Evolutionary conservation across 2,329 filamentous ascomycete species (phyloP).

Genomic region (Xylaria sp.): DNA sequence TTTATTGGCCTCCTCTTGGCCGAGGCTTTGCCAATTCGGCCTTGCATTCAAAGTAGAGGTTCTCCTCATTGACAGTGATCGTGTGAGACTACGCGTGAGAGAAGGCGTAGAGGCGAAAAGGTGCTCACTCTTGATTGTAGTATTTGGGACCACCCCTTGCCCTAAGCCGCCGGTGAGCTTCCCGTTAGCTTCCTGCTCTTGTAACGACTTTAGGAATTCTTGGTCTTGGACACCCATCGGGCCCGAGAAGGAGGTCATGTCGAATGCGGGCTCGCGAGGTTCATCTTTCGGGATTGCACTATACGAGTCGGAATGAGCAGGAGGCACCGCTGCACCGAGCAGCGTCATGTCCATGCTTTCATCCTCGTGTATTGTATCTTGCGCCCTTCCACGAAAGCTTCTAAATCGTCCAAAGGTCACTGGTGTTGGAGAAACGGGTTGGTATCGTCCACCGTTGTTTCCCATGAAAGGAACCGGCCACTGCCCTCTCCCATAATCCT

Average conservation of each 20-base stretch:
- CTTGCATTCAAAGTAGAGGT: constrained; percentile 34
- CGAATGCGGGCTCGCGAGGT: constrained; percentile 46
- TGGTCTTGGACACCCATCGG: constrained; percentile 52
- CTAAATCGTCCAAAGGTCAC: constrained; percentile 32
- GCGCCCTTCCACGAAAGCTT: constrained; percentile 33
- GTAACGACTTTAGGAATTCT: constrained; percentile 51
- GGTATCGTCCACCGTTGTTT: constrained; percentile 33
- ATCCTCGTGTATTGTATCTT: constrained; percentile 41
- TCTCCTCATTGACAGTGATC: constrained; percentile 49
- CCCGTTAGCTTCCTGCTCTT: constrained; percentile 60
- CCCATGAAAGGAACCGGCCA: constrained; percentile 35
- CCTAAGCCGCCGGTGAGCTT: constrained; percentile 64
- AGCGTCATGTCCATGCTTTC: constrained; percentile 43
- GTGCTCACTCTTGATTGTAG: constrained; percentile 56
- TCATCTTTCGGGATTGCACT: constrained; percentile 36
- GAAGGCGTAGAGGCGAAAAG: constrained; percentile 49
- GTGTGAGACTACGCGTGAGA: constrained; percentile 45
- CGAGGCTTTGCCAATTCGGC: constrained; percentile 55
- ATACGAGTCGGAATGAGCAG: constrained; percentile 43
- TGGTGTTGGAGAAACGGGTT: constrained; percentile 29
- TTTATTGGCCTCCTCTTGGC: constrained; percentile 64
- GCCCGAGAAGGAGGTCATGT: constrained; percentile 53
- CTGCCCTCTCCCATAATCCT: constrained; percentile 28
- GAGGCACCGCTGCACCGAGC: constrained; percentile 37
- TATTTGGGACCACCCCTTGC: constrained; percentile 55